Evolutionary conservation across 768 basidiomycete species (phyloP).

Genomic region (Phaffia australis): DNA sequence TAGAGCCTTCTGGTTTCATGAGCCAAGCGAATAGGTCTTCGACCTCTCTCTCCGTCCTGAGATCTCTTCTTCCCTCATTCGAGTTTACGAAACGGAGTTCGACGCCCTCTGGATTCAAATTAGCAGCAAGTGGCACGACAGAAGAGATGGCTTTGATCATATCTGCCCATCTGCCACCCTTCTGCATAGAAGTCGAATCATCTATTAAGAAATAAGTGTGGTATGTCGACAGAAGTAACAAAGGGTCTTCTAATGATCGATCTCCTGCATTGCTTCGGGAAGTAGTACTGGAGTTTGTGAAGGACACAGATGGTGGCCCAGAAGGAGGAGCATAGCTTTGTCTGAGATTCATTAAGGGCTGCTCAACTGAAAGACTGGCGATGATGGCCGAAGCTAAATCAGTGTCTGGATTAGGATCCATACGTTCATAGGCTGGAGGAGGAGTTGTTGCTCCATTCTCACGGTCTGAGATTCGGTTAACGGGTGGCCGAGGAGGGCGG

Average conservation of each 20-base stretch:
- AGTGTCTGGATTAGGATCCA: slow-evolving; percentile 15
- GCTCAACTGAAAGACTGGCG: slow-evolving; percentile 5
- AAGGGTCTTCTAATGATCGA: slow-evolving; percentile 12
- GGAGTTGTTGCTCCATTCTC: slow-evolving; percentile 3
- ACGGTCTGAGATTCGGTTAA: background rate
- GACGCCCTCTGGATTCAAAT: background rate
- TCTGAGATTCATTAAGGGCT: background rate
- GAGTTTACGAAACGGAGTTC: slow-evolving; percentile 18
- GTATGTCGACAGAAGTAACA: slow-evolving; percentile 10
- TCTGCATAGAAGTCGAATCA: slow-evolving; percentile 17
- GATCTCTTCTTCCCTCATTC: background rate
- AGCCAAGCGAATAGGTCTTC: slow-evolving; percentile 6
- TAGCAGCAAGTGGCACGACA: slow-evolving; percentile 16
- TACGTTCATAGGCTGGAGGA: slow-evolving; percentile 9
- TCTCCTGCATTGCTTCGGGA: background rate
- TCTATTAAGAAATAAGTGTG: slow-evolving; percentile 10
- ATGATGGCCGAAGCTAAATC: slow-evolving; percentile 13
- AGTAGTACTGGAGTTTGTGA: background rate
- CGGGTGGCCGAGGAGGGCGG: slow-evolving; percentile 3
- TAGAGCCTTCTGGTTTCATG: slow-evolving; percentile 8
- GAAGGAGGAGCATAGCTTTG: background rate
- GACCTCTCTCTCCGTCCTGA: background rate
- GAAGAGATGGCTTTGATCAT: slow-evolving; percentile 4
- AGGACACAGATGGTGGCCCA: background rate
- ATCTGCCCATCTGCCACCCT: slow-evolving; percentile 7